phyloP scores from a whole-genome alignment of 345 rosid genomes.

The Mangifera indica region DNA sequence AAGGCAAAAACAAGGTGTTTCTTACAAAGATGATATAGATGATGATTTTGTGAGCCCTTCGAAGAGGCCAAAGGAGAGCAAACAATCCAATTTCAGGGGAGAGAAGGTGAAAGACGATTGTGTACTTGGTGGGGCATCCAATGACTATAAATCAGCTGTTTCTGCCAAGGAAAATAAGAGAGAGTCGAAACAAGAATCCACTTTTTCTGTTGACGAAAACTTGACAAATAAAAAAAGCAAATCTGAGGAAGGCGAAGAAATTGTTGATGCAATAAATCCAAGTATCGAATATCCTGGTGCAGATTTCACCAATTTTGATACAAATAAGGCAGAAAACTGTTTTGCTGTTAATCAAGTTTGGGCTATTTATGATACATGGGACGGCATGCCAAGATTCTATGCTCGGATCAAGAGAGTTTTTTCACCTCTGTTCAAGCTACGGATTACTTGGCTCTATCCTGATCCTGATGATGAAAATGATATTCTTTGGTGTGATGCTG shows the following conservation, averaged over 20 bases:
- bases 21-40: conserved; percentile 31
- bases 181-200: conserved; percentile 29
- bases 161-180: conserved; percentile 18
- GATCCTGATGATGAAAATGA: conserved; percentile 35
- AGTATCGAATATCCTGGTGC: conserved; percentile 52
- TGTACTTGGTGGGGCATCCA: conserved; percentile 19
- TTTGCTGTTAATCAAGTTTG: conserved; percentile 74
- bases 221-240: conserved; percentile 26
- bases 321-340: conserved; percentile 35
- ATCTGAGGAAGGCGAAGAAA: conserved; percentile 20
- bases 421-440: conserved; percentile 55
- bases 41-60: conserved; percentile 32
- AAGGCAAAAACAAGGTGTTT: conserved; percentile 44
- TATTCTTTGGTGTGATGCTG: conserved; percentile 36
- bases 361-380: conserved; percentile 79
- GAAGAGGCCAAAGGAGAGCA: conserved; percentile 36
- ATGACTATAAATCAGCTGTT: conserved; percentile 30
- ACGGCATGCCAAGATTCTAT: conserved; percentile 84
- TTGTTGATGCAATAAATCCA: conserved; percentile 9
- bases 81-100: conserved; percentile 15
- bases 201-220: conserved; percentile 27
- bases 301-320: conserved; percentile 70
- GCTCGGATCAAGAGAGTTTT: conserved; percentile 57
- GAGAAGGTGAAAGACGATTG: conserved; percentile 25
- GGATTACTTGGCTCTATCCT: conserved; percentile 77